Evolutionary conservation across 345 rosid genomes (phyloP).

Genomic region (Populus deltoides): DNA sequence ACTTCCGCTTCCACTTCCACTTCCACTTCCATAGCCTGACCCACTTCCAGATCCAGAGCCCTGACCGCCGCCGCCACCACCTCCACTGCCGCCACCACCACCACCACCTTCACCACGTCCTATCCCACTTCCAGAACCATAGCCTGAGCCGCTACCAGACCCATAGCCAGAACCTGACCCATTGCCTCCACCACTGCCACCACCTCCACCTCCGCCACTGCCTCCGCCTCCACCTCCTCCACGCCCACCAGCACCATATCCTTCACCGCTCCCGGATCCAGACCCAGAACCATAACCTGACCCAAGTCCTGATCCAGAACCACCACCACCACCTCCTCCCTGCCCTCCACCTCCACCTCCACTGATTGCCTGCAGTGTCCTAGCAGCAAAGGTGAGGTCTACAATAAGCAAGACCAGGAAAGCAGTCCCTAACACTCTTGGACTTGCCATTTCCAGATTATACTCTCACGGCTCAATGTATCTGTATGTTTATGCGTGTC

Average conservation of each 20-base stretch:
- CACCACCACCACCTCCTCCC: background rate
- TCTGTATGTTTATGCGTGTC: background rate
- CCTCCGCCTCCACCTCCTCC: constrained; percentile 41
- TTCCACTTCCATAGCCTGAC: too few species aligned
- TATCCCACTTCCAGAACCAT: constrained; percentile 9
- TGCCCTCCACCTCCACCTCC: background rate
- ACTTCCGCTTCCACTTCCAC: too few species aligned
- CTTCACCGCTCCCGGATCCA: constrained; percentile 25
- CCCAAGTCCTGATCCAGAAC: background rate
- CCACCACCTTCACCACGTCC: constrained; percentile 40
- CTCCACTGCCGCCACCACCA: constrained; percentile 32
- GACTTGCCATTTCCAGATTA: constrained; percentile 17
- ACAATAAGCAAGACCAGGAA: constrained; percentile 29
- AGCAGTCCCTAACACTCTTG: constrained; percentile 36
- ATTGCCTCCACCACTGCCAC: constrained; percentile 18
- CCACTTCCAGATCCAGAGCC: too few species aligned
- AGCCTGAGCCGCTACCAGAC: constrained; percentile 21
- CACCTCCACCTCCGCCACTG: constrained; percentile 16
- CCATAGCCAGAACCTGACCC: constrained; percentile 16
- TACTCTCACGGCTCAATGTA: background rate
- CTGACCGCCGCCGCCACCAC: too few species aligned
- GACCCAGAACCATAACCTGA: background rate
- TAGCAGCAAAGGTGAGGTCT: too few species aligned
- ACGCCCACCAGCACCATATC: constrained; percentile 23
- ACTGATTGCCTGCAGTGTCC: too few species aligned